Percentiles rank a stretch among this genome's conserved stretches.
phyloP scores from a whole-genome alignment of 371 early-diverging fungal genomes.

The Mucor sp. region DNA sequence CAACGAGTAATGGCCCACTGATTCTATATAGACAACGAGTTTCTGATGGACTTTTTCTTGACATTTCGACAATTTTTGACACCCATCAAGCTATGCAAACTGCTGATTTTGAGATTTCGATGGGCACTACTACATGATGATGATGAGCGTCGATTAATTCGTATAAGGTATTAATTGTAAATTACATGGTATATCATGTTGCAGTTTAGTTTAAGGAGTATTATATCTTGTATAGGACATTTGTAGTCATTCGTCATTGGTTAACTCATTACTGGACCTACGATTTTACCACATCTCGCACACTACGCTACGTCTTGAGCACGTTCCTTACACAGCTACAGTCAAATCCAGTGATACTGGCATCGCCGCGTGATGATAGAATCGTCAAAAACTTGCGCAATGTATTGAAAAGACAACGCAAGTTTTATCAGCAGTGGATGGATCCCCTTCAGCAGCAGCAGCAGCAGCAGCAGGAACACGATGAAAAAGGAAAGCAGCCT shows the following conservation, averaged over 20 bases:
- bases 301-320: conserved; percentile 47
- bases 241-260: conserved; percentile 57
- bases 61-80: conserved; percentile 50
- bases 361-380: conserved; percentile 46
- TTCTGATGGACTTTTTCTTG: conserved; percentile 51
- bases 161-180: conserved; percentile 41
- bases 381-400: conserved; percentile 43
- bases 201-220: not conserved
- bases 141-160: conserved; percentile 41
- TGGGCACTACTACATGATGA: conserved; percentile 51
- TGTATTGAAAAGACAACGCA: conserved; percentile 46
- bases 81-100: conserved; percentile 49
- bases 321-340: conserved; percentile 50
- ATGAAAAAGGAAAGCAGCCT: not conserved
- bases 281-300: conserved; percentile 47
- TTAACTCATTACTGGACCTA: conserved; percentile 48
- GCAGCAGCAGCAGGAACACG: not conserved
- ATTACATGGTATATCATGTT: not conserved
- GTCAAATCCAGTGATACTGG: conserved; percentile 36
- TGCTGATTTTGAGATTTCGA: conserved; percentile 49
- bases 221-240: conserved; percentile 36
- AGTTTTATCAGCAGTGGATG: conserved; percentile 12
- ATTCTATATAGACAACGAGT: conserved; percentile 45
- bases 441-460: not conserved
- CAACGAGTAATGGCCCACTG: too few species aligned